These are phyloP conservation scores for Solanum rostratum DNA, from an alignment of 257 asterid genomes.

Conservation along the genomic window DNA sequence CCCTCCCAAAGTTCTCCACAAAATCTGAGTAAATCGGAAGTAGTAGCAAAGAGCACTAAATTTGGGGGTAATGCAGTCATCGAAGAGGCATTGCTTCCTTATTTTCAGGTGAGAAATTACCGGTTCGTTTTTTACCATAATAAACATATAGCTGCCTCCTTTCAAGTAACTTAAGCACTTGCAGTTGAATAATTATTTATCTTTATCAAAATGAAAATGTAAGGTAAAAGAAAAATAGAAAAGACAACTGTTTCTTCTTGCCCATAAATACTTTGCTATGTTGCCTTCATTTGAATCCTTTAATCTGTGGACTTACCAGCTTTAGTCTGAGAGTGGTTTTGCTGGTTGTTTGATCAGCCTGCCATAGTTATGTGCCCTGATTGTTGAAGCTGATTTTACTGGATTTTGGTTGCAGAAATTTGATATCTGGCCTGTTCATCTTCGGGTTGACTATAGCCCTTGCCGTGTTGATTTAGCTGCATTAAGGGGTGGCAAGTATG, in stretches of 20 bases:
- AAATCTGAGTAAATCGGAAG: constrained; percentile 31
- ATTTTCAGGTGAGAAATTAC: constrained; percentile 64
- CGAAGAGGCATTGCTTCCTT: constrained; percentile 87
- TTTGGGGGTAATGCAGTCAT: constrained; percentile 27
- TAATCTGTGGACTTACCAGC: not conserved
- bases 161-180: not conserved
- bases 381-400: constrained; percentile 3
- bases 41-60: constrained; percentile 26
- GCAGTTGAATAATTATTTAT: not conserved
- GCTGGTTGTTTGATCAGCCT: not conserved
- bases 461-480: constrained; percentile 86
- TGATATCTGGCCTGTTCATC: constrained; percentile 68
- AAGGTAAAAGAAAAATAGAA: not conserved
- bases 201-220: not conserved
- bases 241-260: not conserved
- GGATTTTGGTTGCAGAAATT: constrained; percentile 64
- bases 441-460: constrained; percentile 92
- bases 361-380: not conserved
- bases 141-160: not conserved
- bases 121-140: not conserved
- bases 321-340: not conserved
- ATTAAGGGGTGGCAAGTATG: constrained; percentile 89
- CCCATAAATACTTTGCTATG: not conserved
- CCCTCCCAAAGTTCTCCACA: constrained; percentile 24
- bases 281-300: not conserved